Evolutionary conservation across 768 basidiomycete genomes (phyloP).

Genomic region (Boletus sensibilis): DNA sequence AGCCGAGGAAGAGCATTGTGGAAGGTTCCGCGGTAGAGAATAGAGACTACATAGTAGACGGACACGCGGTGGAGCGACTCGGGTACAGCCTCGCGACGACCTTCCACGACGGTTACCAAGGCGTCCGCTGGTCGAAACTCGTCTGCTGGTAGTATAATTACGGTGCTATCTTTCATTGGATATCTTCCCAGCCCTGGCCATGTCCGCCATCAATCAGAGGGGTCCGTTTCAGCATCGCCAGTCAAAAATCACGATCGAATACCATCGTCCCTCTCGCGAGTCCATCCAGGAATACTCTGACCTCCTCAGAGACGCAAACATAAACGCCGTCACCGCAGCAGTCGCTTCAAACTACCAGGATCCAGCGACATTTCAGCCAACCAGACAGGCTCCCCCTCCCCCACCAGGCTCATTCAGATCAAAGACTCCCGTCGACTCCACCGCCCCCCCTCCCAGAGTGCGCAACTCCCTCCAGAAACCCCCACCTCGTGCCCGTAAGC

Average conservation of each 20-base stretch:
- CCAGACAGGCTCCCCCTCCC: slow-evolving; percentile 43
- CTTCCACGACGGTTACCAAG: background rate
- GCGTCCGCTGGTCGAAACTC: background rate
- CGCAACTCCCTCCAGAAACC: slow-evolving; percentile 67
- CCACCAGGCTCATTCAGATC: slow-evolving; percentile 17
- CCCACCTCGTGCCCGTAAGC: slow-evolving; percentile 53
- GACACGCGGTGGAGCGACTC: background rate
- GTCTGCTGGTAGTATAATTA: background rate
- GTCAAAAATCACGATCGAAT: slow-evolving; percentile 72
- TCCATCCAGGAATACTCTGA: slow-evolving; percentile 78
- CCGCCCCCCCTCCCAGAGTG: slow-evolving; percentile 21
- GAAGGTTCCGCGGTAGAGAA: too few relatives aligned
- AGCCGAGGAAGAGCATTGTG: background rate
- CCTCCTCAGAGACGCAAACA: slow-evolving; percentile 59
- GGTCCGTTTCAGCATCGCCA: slow-evolving; percentile 43
- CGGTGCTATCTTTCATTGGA: background rate
- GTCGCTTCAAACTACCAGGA: slow-evolving; percentile 32
- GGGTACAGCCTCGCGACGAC: background rate
- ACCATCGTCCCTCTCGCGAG: slow-evolving; percentile 70
- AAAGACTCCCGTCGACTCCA: slow-evolving; percentile 27
- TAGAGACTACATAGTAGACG: too few relatives aligned
- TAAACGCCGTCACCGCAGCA: slow-evolving; percentile 53
- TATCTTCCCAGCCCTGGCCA: slow-evolving; percentile 17
- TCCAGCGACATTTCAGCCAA: slow-evolving; percentile 33
- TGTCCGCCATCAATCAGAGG: slow-evolving; percentile 48